Evolutionary conservation across 768 basidiomycete genomes (phyloP).

Genomic region (Fomitopsis pulvina): DNA sequence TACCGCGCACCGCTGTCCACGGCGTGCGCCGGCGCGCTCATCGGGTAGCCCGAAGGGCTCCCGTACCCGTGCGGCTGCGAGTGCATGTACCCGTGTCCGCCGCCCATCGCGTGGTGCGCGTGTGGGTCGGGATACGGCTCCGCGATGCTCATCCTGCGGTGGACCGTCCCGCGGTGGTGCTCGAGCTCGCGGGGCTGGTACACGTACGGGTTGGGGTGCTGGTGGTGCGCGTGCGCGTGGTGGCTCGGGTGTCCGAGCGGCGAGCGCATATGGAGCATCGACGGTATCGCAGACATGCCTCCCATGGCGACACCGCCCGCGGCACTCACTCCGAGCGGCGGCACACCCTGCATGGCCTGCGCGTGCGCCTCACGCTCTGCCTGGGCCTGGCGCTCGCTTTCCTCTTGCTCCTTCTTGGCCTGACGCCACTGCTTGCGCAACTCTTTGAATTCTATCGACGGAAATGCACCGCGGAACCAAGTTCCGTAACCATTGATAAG

Average conservation of each 20-base stretch:
- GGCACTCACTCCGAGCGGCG: neutral
- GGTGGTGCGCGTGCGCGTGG: slow-evolving; percentile 6
- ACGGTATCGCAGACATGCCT: slow-evolving; percentile 2
- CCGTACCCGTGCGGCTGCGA: slow-evolving; percentile 7
- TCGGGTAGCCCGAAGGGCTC: neutral
- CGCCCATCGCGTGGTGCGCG: slow-evolving; percentile 3
- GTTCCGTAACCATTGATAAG: slow-evolving; percentile 11
- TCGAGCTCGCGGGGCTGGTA: slow-evolving; percentile 5
- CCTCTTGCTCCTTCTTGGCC: slow-evolving; percentile 69
- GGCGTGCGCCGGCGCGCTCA: neutral
- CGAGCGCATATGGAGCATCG: neutral
- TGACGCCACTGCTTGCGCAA: slow-evolving; percentile 95
- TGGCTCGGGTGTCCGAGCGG: slow-evolving; percentile 6
- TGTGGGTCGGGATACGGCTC: slow-evolving; percentile 15
- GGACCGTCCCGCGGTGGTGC: slow-evolving; percentile 7
- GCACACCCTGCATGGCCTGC: slow-evolving; percentile 11
- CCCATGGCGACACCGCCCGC: slow-evolving; percentile 2
- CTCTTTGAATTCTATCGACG: slow-evolving; percentile 90
- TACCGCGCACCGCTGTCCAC: slow-evolving; percentile 11
- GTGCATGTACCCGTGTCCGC: slow-evolving; percentile 2
- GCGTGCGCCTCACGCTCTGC: slow-evolving; percentile 16
- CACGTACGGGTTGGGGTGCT: slow-evolving; percentile 1
- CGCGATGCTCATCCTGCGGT: slow-evolving; percentile 8
- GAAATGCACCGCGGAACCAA: neutral
- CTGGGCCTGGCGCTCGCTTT: slow-evolving; percentile 19